phyloP scores from a whole-genome alignment of 1,284 basidiomycete species.

The Pulveroboletus sp. region DNA sequence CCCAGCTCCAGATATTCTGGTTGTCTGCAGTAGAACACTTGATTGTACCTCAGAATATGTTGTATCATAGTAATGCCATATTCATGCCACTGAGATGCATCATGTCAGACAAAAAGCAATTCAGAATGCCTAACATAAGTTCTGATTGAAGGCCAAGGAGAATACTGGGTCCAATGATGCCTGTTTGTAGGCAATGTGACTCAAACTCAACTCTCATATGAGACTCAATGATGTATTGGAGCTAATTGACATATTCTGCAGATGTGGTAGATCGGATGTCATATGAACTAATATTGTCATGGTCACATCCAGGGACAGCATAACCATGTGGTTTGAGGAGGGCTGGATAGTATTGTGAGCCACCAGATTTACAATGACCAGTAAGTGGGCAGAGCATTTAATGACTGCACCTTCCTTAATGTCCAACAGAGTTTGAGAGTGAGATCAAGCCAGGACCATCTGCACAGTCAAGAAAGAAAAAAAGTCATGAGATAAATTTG shows the following conservation, averaged over 20 bases:
- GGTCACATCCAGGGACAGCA: not conserved
- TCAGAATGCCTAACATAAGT: not conserved
- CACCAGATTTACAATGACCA: not conserved
- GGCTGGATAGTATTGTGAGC: not conserved
- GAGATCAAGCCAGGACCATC: not conserved
- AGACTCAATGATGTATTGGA: too few species aligned
- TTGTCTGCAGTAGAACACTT: not conserved
- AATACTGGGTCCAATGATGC: not conserved
- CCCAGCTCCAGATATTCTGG: not conserved
- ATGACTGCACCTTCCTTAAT: not conserved
- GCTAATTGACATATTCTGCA: too few species aligned
- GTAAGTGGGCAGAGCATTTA: not conserved
- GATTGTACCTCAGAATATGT: too few species aligned
- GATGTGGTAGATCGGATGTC: too few species aligned
- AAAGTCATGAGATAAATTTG: not conserved
- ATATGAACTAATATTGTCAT: not conserved
- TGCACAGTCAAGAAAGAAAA: not conserved
- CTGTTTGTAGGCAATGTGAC: not conserved
- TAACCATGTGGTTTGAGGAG: not conserved
- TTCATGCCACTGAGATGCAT: not conserved
- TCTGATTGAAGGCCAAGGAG: not conserved
- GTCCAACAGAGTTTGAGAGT: not conserved
- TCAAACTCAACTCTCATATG: too few species aligned
- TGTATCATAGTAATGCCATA: not conserved
- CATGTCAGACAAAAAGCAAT: not conserved